A percentile compares a stretch with the other conserved stretches of the same genome.
phyloP scores from a whole-genome alignment of 2,329 filamentous ascomycete species.

The Microcyclosporella mali region DNA sequence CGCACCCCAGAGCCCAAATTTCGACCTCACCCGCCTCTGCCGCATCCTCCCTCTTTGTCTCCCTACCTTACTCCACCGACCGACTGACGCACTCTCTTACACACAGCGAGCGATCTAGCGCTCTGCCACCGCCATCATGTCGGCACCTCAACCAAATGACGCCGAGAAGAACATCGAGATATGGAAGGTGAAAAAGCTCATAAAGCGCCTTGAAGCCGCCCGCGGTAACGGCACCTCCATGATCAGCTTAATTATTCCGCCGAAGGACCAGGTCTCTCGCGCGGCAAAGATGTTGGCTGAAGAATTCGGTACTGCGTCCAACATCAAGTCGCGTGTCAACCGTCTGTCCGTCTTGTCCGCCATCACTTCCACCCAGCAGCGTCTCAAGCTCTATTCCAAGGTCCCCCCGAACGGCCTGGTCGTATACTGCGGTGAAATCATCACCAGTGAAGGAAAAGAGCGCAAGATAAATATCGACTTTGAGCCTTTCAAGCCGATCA shows the following conservation, averaged over 20 bases:
- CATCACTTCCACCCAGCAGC: slow-evolving; percentile 98
- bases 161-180: slow-evolving; percentile 95
- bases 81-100: slow-evolving; percentile 5
- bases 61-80: background rate
- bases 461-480: slow-evolving; percentile 99
- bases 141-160: slow-evolving; percentile 78
- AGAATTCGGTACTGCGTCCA: slow-evolving; percentile 81
- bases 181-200: slow-evolving; percentile 99
- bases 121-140: slow-evolving; percentile 59
- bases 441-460: slow-evolving; percentile 97
- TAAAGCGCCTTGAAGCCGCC: slow-evolving; percentile 95
- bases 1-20: background rate
- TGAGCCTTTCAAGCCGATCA: slow-evolving; percentile 99
- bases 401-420: slow-evolving; percentile 96
- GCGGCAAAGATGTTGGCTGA: slow-evolving; percentile 99
- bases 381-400: slow-evolving; percentile 98
- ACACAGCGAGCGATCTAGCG: slow-evolving; percentile 13
- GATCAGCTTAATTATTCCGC: slow-evolving; percentile 98
- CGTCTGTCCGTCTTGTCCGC: slow-evolving; percentile 94
- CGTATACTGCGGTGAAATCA: slow-evolving; percentile 99
- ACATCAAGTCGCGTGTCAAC: slow-evolving; percentile 99
- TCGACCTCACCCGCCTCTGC: background rate
- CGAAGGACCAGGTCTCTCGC: slow-evolving; percentile 95
- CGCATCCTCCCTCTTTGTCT: background rate
- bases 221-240: slow-evolving; percentile 98